These are phyloP conservation scores for Paxillus ammoniavirescens DNA, from an alignment of 768 basidiomycete genomes.

Conservation along the genomic window DNA sequence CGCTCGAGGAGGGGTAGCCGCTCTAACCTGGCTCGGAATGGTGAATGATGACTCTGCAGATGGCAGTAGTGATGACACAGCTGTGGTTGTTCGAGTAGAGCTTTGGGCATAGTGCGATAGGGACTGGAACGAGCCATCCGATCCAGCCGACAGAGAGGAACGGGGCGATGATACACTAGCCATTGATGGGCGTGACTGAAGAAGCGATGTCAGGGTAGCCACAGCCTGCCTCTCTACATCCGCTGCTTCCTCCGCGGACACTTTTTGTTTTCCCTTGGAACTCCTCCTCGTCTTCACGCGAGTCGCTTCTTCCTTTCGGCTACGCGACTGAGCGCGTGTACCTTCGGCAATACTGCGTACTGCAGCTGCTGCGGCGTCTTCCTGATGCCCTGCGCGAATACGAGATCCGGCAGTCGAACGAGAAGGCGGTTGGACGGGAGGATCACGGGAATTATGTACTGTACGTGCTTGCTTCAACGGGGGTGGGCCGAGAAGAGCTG, in stretches of 20 bases:
- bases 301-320: constrained; percentile 39
- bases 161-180: constrained; percentile 65
- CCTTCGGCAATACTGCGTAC: constrained; percentile 46
- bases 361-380: constrained; percentile 6
- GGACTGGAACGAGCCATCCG: constrained; percentile 64
- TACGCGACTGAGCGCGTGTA: constrained; percentile 44
- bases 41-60: constrained; percentile 41
- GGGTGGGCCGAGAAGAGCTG: constrained; percentile 76
- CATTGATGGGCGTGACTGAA: constrained; percentile 63
- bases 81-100: constrained; percentile 52
- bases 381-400: constrained; percentile 19
- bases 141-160: constrained; percentile 67
- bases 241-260: constrained; percentile 29
- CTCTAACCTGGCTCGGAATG: constrained; percentile 19
- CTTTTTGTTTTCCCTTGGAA: constrained; percentile 52
- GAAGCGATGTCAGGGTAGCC: constrained; percentile 71
- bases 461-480: constrained; percentile 74
- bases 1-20: constrained; percentile 36
- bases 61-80: constrained; percentile 38
- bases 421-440: constrained; percentile 54
- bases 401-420: constrained; percentile 35
- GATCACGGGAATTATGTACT: constrained; percentile 72
- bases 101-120: constrained; percentile 67
- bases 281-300: constrained; percentile 35
- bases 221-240: constrained; percentile 83